phyloP scores from a whole-genome alignment of 225 moss, liverwort and hornwort species.

The Polytrichum commune region DNA sequence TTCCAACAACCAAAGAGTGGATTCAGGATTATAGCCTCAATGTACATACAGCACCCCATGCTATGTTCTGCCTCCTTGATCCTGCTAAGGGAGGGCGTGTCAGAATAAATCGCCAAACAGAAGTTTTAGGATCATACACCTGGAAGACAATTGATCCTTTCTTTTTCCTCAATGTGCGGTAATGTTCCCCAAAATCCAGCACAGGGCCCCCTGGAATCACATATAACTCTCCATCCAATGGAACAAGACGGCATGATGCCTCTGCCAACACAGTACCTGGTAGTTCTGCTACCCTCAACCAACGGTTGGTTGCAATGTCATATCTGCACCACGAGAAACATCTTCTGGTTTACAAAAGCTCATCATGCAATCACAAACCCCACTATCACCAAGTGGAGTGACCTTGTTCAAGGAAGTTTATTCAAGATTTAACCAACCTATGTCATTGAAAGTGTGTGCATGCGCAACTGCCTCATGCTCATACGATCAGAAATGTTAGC shows the following conservation, averaged over 20 bases:
- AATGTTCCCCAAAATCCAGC: constrained; percentile 44
- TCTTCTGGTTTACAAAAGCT: too few relatives aligned
- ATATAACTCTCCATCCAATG: constrained; percentile 62
- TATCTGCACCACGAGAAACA: constrained; percentile 30
- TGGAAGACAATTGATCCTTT: constrained; percentile 55
- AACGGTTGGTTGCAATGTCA: constrained; percentile 40
- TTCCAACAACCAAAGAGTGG: neutral
- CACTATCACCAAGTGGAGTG: too few relatives aligned
- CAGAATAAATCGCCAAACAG: constrained; percentile 51
- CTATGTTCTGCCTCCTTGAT: constrained; percentile 25
- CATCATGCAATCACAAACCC: too few relatives aligned
- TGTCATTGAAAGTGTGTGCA: too few relatives aligned
- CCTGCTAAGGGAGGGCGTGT: constrained; percentile 45
- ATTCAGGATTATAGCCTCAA: constrained; percentile 34
- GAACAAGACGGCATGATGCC: constrained; percentile 53
- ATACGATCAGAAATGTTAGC: too few relatives aligned
- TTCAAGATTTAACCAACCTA: too few relatives aligned
- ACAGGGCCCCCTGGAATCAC: constrained; percentile 65
- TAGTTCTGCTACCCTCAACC: constrained; percentile 51
- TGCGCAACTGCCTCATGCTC: too few relatives aligned
- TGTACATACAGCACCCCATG: constrained; percentile 64
- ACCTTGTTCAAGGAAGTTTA: too few relatives aligned
- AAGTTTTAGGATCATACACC: constrained; percentile 49
- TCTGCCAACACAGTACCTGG: constrained; percentile 62
- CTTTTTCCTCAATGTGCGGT: constrained; percentile 52